These are phyloP conservation scores for Ceratobasidium theobromae DNA, from an alignment of 1,284 basidiomycete species.

Conservation along the genomic window DNA sequence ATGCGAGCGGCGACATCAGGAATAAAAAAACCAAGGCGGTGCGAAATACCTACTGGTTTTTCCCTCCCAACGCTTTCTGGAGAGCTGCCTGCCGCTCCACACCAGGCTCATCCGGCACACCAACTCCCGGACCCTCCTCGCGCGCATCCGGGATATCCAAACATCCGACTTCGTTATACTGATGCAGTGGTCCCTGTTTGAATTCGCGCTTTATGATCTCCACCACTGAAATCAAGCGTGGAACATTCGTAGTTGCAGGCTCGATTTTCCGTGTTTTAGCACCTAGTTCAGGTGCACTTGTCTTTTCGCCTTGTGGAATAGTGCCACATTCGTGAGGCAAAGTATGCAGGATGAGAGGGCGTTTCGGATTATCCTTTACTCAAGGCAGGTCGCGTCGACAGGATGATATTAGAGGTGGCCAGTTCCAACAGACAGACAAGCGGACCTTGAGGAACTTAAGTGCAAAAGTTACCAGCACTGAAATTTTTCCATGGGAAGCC, in stretches of 20 bases:
- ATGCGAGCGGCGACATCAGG: conserved; percentile 6
- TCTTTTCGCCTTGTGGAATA: conserved; percentile 1
- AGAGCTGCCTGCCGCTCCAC: conserved; percentile 43
- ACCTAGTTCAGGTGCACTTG: conserved; percentile 33
- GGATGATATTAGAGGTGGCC: no score
- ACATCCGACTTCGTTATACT: conserved; percentile 73
- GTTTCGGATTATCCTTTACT: conserved; percentile 56
- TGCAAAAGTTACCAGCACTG: conserved; percentile 61
- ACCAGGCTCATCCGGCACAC: conserved; percentile 44
- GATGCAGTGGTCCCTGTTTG: conserved; percentile 59
- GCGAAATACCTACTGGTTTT: conserved; percentile 57
- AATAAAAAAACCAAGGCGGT: neutral
- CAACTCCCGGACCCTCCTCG: conserved; percentile 37
- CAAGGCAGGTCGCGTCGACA: neutral
- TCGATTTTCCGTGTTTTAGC: conserved; percentile 37
- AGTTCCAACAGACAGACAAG: neutral
- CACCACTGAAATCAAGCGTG: conserved; percentile 71
- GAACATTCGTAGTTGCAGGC: conserved; percentile 53
- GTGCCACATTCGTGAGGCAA: conserved; percentile 47
- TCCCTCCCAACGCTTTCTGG: conserved; percentile 46
- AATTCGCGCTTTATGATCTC: conserved; percentile 86
- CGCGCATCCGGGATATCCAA: conserved; percentile 49
- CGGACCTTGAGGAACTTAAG: conserved; percentile 64
- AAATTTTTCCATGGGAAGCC: conserved; percentile 64
- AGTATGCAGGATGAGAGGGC: conserved; percentile 67